A percentile compares a stretch with the other conserved stretches of the same genome.
Evolutionary conservation across 768 basidiomycete species (phyloP).

Genomic region (Serendipita indica): DNA sequence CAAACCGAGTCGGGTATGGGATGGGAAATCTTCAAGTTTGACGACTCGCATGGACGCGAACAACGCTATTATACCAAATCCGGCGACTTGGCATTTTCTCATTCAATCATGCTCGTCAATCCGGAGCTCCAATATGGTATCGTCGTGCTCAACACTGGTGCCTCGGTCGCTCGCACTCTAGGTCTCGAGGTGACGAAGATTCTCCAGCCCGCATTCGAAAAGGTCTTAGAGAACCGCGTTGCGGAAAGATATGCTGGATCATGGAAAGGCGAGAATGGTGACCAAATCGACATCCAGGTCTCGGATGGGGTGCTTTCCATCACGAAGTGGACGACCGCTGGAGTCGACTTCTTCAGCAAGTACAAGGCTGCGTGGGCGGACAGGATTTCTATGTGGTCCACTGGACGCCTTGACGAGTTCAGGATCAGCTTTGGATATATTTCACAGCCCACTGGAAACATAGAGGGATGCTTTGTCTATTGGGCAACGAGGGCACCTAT

Average conservation of each 20-base stretch:
- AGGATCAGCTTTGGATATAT: too few relatives aligned
- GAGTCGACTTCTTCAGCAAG: conserved; percentile 16
- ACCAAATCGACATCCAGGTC: conserved; percentile 13
- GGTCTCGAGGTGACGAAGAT: conserved; percentile 14
- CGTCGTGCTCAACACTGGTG: not conserved
- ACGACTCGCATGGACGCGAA: conserved; percentile 13
- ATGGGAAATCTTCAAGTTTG: conserved; percentile 17
- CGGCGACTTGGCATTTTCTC: conserved; percentile 18
- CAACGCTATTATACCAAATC: conserved; percentile 21
- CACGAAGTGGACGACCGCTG: conserved; percentile 12
- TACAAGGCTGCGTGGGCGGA: conserved; percentile 15
- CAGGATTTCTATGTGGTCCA: conserved; percentile 18
- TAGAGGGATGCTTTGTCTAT: conserved; percentile 23
- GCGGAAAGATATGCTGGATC: conserved; percentile 17
- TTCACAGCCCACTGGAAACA: conserved; percentile 19
- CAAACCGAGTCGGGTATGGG: conserved; percentile 13
- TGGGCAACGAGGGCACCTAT: conserved; percentile 22
- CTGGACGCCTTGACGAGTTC: conserved; percentile 21
- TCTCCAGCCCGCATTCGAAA: conserved; percentile 21
- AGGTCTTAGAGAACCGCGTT: conserved; percentile 10
- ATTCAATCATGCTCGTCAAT: conserved; percentile 19
- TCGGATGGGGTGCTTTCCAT: conserved; percentile 18
- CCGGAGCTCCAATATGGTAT: not conserved
- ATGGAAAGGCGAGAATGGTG: conserved; percentile 16
- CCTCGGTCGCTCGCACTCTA: not conserved